These are phyloP conservation scores for Fagopyrum esculentum DNA, from an alignment of 148 eudicot species.

Conservation along the genomic window DNA sequence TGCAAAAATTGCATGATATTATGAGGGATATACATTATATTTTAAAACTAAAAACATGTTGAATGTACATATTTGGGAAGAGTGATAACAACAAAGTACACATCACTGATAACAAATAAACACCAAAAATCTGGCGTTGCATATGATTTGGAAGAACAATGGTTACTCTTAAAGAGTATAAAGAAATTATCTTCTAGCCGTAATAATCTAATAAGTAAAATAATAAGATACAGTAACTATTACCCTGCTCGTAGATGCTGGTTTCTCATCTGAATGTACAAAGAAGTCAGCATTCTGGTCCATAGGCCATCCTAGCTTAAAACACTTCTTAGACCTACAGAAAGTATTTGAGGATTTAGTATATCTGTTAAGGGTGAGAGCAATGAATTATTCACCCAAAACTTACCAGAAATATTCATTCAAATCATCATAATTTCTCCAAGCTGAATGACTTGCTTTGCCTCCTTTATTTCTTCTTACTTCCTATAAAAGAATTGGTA, in stretches of 20 bases:
- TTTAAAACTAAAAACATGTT: background rate
- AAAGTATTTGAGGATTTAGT: conserved; percentile 1
- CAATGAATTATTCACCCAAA: background rate
- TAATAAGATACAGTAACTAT: background rate
- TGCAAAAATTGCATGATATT: conserved; percentile 14
- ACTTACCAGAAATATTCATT: conserved; percentile 97
- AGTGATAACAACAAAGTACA: background rate
- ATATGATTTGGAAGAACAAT: conserved; percentile 8
- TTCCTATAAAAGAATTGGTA: conserved; percentile 44
- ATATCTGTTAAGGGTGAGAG: background rate
- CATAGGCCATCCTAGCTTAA: conserved; percentile 91
- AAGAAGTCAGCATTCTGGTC: conserved; percentile 71
- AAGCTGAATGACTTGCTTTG: conserved; percentile 92
- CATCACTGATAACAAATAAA: background rate
- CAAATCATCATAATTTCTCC: conserved; percentile 97
- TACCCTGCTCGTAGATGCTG: conserved; percentile 30
- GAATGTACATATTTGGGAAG: background rate
- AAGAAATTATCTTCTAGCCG: background rate
- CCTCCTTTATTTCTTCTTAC: conserved; percentile 69
- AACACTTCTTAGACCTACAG: conserved; percentile 73
- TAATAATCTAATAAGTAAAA: background rate
- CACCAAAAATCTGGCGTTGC: background rate
- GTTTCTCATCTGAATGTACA: conserved; percentile 42
- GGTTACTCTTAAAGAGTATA: background rate
- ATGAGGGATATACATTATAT: background rate